phyloP scores from a whole-genome alignment of 495 filamentous ascomycete genomes.

The Podospora australis region DNA sequence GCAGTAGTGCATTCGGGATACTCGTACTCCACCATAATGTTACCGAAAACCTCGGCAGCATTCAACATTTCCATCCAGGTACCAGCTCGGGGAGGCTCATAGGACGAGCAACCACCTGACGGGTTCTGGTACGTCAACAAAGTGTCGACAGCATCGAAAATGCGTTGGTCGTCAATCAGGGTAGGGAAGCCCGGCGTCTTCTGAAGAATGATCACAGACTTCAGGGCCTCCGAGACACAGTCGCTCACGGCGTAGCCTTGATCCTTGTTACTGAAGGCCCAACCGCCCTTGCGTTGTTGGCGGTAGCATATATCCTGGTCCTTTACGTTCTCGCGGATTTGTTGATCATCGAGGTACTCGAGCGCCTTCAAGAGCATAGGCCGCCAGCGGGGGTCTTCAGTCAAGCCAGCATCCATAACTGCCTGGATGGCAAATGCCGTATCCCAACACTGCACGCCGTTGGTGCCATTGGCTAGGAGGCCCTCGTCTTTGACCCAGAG shows the following conservation, averaged over 20 bases:
- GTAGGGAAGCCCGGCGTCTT: conserved; percentile 67
- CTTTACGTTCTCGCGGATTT: conserved; percentile 77
- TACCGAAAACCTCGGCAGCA: conserved; percentile 92
- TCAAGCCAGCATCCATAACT: conserved; percentile 69
- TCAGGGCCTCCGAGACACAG: conserved; percentile 85
- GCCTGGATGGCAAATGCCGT: conserved; percentile 84
- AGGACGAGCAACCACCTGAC: conserved; percentile 83
- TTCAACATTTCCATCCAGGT: conserved; percentile 78
- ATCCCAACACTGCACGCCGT: conserved; percentile 95
- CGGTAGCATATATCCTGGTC: conserved; percentile 81
- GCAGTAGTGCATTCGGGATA: conserved; percentile 97
- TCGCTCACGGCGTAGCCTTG: conserved; percentile 96
- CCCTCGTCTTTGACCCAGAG: conserved; percentile 91
- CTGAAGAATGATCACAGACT: conserved; percentile 81
- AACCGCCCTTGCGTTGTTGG: conserved; percentile 85
- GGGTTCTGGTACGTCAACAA: conserved; percentile 87
- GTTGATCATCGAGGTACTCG: conserved; percentile 83
- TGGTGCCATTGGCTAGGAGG: conserved; percentile 92
- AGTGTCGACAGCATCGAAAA: conserved; percentile 85
- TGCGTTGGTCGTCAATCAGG: conserved; percentile 63
- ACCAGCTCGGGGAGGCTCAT: conserved; percentile 75
- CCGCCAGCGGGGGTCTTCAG: conserved; percentile 66
- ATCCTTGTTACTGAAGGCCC: conserved; percentile 86
- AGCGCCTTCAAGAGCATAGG: conserved; percentile 81
- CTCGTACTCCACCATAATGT: conserved; percentile 97